Percentiles rank a stretch among this genome's conserved stretches.
Conservation (phyloP, 768 basidiomycete species). For the Podaxis sp. region DNA sequence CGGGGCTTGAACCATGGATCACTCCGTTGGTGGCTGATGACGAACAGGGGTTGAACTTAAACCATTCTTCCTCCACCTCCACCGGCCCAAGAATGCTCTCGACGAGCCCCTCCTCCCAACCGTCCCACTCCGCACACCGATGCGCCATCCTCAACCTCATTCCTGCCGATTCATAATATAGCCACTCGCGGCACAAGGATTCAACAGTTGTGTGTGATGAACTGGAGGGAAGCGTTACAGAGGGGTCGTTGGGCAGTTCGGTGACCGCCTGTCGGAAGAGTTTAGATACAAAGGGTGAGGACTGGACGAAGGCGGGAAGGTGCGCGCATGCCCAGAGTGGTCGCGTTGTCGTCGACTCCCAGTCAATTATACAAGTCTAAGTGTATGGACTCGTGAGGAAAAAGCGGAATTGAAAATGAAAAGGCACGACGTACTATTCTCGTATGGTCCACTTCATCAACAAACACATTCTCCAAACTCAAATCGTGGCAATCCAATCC, state of each 20-base stretch:
- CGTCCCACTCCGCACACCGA: slow-evolving; percentile 83
- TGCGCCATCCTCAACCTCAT: slow-evolving; percentile 70
- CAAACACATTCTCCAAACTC: slow-evolving; percentile 82
- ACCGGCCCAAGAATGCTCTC: slow-evolving; percentile 71
- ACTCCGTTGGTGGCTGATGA: slow-evolving; percentile 7
- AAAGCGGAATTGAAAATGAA: background rate
- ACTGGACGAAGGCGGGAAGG: slow-evolving; percentile 73
- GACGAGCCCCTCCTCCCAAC: slow-evolving; percentile 85
- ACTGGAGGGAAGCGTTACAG: slow-evolving; percentile 15
- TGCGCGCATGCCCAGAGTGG: slow-evolving; percentile 86
- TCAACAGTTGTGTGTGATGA: slow-evolving; percentile 19
- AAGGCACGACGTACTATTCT: slow-evolving; percentile 55
- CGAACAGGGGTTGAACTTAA: slow-evolving; percentile 25
- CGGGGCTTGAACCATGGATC: slow-evolving; percentile 13
- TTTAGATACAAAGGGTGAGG: slow-evolving; percentile 68
- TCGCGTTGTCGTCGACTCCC: slow-evolving; percentile 87
- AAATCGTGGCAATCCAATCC: slow-evolving; percentile 83
- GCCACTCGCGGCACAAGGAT: slow-evolving; percentile 62
- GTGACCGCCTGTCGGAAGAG: slow-evolving; percentile 65
- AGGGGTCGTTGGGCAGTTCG: slow-evolving; percentile 35
- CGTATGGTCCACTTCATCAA: slow-evolving; percentile 61
- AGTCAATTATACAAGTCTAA: slow-evolving; percentile 85
- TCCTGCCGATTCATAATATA: slow-evolving; percentile 65
- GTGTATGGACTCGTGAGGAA: background rate
- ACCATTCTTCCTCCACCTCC: slow-evolving; percentile 71